Conservation (phyloP, 2,329 filamentous ascomycete genomes). For the Colletotrichum sp. region DNA sequence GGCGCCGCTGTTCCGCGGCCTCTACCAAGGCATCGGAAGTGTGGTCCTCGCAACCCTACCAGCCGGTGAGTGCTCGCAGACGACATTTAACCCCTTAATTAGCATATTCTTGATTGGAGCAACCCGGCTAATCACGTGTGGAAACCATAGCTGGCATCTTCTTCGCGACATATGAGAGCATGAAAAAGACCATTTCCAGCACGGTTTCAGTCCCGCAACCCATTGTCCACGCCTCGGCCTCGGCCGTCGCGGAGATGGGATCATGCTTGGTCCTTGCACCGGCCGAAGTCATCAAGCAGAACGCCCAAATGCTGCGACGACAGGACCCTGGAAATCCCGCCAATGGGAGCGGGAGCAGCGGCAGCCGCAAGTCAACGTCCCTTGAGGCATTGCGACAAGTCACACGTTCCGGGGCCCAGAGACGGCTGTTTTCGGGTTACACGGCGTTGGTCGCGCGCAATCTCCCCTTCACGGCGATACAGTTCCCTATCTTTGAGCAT, state of each 20-base stretch:
- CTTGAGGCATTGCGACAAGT: slow-evolving; percentile 53
- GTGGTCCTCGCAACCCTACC: slow-evolving; percentile 88
- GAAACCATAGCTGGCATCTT: slow-evolving; percentile 74
- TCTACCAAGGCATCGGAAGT: slow-evolving; percentile 89
- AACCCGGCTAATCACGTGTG: neutral
- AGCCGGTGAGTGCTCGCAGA: slow-evolving; percentile 61
- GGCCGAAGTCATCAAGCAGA: slow-evolving; percentile 91
- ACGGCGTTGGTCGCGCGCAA: slow-evolving; percentile 83
- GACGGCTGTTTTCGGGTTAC: slow-evolving; percentile 75
- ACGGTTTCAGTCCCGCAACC: slow-evolving; percentile 67
- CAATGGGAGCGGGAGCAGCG: neutral
- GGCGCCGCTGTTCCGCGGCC: slow-evolving; percentile 67
- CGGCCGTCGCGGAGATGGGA: slow-evolving; percentile 79
- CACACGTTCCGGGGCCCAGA: slow-evolving; percentile 57
- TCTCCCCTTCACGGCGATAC: slow-evolving; percentile 84
- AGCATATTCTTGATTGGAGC: neutral
- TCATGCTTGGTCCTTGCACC: slow-evolving; percentile 88
- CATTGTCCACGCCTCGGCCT: slow-evolving; percentile 75
- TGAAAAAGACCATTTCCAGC: slow-evolving; percentile 67
- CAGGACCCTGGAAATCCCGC: slow-evolving; percentile 17
- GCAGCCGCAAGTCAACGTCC: slow-evolving; percentile 41
- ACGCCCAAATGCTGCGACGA: slow-evolving; percentile 78
- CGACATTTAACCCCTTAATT: neutral
- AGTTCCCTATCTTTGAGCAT: slow-evolving; percentile 87
- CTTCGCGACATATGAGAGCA: slow-evolving; percentile 86